phyloP scores from a whole-genome alignment of 73 alveolate genomes.

The Tetrahymena borealis region DNA sequence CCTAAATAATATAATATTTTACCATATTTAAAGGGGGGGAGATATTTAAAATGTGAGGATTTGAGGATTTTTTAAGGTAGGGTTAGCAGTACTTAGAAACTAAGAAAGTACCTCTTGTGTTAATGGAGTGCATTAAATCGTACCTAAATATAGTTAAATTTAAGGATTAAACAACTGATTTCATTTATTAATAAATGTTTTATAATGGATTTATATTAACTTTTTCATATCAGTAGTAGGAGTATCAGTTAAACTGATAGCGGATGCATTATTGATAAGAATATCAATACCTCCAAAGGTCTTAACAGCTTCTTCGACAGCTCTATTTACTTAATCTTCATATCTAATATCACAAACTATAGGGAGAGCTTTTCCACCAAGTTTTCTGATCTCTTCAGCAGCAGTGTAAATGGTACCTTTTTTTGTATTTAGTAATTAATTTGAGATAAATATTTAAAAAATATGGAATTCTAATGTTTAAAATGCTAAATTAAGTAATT shows the following conservation, averaged over 20 bases:
- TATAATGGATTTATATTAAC: constrained; percentile 14
- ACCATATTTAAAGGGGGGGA: constrained; percentile 66
- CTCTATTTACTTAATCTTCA: constrained; percentile 69
- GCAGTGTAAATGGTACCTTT: constrained; percentile 85
- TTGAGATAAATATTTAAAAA: too few relatives aligned
- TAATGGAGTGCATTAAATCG: constrained; percentile 62
- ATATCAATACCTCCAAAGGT: constrained; percentile 83
- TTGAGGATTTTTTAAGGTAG: constrained; percentile 58
- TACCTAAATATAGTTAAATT: not conserved
- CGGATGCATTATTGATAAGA: constrained; percentile 78
- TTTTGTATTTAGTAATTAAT: too few relatives aligned
- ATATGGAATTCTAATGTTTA: too few relatives aligned
- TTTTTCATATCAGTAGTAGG: constrained; percentile 62
- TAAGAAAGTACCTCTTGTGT: constrained; percentile 75
- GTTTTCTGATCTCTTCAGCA: constrained; percentile 68
- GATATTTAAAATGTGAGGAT: constrained; percentile 76
- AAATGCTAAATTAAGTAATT: too few relatives aligned
- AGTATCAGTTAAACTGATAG: constrained; percentile 56
- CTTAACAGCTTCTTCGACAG: constrained; percentile 64
- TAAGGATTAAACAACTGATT: not conserved
- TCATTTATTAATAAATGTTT: not conserved
- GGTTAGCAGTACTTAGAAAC: constrained; percentile 68
- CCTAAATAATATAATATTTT: not conserved
- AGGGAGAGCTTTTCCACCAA: constrained; percentile 76
- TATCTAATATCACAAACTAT: constrained; percentile 76